A percentile compares a stretch with the other conserved stretches of the same genome.
phyloP scores from a whole-genome alignment of 495 filamentous ascomycete species.

The Paragyromitra xinjiangensis region DNA sequence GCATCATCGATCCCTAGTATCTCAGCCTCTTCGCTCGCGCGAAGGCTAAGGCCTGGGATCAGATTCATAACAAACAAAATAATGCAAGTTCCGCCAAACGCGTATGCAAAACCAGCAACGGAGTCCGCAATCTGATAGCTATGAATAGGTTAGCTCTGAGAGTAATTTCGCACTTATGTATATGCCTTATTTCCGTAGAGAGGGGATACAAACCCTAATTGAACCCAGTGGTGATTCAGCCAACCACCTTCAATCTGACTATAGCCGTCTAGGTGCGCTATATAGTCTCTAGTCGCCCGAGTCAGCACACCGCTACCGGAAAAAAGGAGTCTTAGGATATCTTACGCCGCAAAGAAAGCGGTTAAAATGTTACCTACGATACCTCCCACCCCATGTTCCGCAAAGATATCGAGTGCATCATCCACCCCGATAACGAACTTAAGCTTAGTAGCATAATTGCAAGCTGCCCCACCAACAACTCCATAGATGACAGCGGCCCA shows the following conservation, averaged over 20 bases:
- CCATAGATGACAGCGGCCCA: slow-evolving; percentile 95
- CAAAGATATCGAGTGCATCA: slow-evolving; percentile 93
- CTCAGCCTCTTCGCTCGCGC: slow-evolving; percentile 83
- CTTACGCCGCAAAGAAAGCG: slow-evolving; percentile 88
- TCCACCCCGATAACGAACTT: slow-evolving; percentile 89
- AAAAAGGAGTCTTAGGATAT: slow-evolving; percentile 28
- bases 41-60: slow-evolving; percentile 82
- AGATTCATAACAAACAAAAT: slow-evolving; percentile 90
- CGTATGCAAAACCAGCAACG: slow-evolving; percentile 81
- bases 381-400: slow-evolving; percentile 88
- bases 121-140: slow-evolving; percentile 87
- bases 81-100: slow-evolving; percentile 83
- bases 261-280: slow-evolving; percentile 84
- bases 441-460: slow-evolving; percentile 96
- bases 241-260: slow-evolving; percentile 81
- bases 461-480: slow-evolving; percentile 79
- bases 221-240: slow-evolving; percentile 89
- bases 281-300: slow-evolving; percentile 70
- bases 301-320: slow-evolving; percentile 22
- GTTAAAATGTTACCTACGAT: slow-evolving; percentile 89
- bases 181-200: background rate
- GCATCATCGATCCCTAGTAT: slow-evolving; percentile 92
- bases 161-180: background rate
- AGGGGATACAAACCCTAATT: slow-evolving; percentile 65
- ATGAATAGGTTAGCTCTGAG: background rate